Evolutionary conservation across 2,329 filamentous ascomycete genomes (phyloP), one percentile per base, ranked within the genome.

Genomic region (Orbilia javanica): DNA sequence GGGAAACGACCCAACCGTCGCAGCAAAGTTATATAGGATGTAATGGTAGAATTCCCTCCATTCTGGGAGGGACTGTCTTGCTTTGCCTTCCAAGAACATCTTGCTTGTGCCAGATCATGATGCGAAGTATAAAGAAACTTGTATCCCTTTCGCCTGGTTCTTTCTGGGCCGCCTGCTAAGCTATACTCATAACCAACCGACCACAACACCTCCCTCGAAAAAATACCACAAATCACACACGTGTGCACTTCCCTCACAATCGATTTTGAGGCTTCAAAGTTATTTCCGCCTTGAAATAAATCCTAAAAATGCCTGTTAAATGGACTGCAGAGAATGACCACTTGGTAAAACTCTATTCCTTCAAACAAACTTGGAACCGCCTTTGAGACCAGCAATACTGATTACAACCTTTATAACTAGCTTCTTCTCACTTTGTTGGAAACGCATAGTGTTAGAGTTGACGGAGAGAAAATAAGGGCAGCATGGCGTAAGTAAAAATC

Each of bases 311-410:
- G 73, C 73, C 73, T 44, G 66, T 77, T 5, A 77, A 77, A 36
- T 77, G 73, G 73, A 71, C 73, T 3, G 73, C 73, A 22, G 73
- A 77, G n/a, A 77, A 77, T n/a, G 73, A 77, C 25, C 73, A 77
- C 55, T 52, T 77, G n/a, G 73, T 77, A 52, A 13, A 34, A 34
- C 8, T 22, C 20, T 25, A 13, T 22, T 8, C 4, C 13, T 42
- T 11, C 25, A 1, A 67, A 4, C 39, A 36, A 20, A 31, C 18
- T 31, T 39, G 29, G 4, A 8, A 25, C n/a, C 31, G n/a, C 0
- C 0, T 20, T 29, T 50, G 31, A 50, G 34, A 22, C 15, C 48
- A 15, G 48, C 27, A 36, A n/a, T 2, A 52, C 27, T 2, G 6
- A 60, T 34, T n/a, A 7, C n/a, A 6, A 46, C 18, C n/a, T 39